phyloP scores from a whole-genome alignment of 768 basidiomycete species.

The Glaciozyma martinii region DNA sequence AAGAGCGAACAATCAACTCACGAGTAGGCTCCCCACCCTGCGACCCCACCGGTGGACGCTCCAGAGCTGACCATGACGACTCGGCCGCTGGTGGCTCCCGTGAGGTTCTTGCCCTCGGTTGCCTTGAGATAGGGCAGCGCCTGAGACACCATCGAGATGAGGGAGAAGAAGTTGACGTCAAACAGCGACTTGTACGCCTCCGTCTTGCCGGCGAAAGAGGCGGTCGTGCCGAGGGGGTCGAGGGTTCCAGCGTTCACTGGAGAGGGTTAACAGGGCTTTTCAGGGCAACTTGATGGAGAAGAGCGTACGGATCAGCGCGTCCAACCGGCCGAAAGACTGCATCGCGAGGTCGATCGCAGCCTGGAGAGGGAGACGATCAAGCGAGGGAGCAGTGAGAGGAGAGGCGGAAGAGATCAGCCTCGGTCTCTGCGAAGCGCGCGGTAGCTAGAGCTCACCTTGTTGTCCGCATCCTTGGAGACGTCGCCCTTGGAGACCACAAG shows the following conservation, averaged over 20 bases:
- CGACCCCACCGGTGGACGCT: constrained; percentile 56
- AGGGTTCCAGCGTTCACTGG: constrained; percentile 76
- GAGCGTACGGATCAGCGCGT: constrained; percentile 47
- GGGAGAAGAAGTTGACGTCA: constrained; percentile 80
- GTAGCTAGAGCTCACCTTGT: constrained; percentile 14
- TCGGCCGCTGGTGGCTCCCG: constrained; percentile 36
- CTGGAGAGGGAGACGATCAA: background rate
- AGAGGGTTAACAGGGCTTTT: background rate
- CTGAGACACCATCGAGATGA: constrained; percentile 59
- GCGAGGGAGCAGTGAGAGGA: background rate
- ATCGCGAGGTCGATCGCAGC: constrained; percentile 51
- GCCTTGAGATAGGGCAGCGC: constrained; percentile 61
- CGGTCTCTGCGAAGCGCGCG: constrained; percentile 46
- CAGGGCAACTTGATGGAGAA: background rate
- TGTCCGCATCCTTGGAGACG: constrained; percentile 44
- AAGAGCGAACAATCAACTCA: background rate
- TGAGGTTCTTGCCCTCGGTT: constrained; percentile 39
- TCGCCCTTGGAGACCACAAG: constrained; percentile 61
- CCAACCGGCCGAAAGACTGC: constrained; percentile 55
- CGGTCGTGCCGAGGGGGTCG: constrained; percentile 60
- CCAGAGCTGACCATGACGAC: constrained; percentile 82
- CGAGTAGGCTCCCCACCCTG: constrained; percentile 56
- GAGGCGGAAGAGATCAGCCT: constrained; percentile 37
- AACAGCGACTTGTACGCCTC: constrained; percentile 43
- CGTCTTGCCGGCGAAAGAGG: constrained; percentile 39